Base-by-base conservation (phyloP, 2,329 filamentous ascomycete genomes). In the Penicillium sp. region DNA sequence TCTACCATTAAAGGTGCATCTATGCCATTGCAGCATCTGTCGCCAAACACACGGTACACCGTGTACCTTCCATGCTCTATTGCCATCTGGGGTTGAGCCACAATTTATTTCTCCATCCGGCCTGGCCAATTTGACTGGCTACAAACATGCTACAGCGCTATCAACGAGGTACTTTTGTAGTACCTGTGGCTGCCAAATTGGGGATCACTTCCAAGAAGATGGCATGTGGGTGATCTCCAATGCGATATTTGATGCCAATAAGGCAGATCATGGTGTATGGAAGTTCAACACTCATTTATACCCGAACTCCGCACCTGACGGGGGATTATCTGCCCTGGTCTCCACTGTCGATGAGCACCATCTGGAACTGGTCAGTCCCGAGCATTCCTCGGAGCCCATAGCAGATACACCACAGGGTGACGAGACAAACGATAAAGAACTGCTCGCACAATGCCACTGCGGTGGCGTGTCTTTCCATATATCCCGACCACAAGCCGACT, bases 21-120 rank as follows among this genome's bases (percentile, higher is more conserved):
- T 80, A 46, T 81, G 79, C 66, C 74, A 79, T 61, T 81, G 79
- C 66, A 68, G 66, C 52, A 70, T 76, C 35, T 81, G 78, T 55
- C 74, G 78, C 24, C 72, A 70, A 55, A 74, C 68, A 22, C 74
- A 75, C 29, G 78, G 78, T 26, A 66, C 74, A 47, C 51, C 56
- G 3, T 68, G 62, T 47, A 60, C 52, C n/a, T 68, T 70, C 52
- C 69, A 71, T 42, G 54, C 68, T 8, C 49, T 55, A 3, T 55
- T 71, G 7, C 66, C 69, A 1, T 13, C 43, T 3, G 61, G 55
- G 0, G 29, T 70, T n/a, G 45, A 51, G 8, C 68, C 63, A 0
- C 35, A 64, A 6, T 71, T 70, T 37, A 60, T 67, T 11, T 52
- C 55, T 1, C 65, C 66, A 3, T 71, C 68, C 10, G 54, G 50